Evolutionary conservation across 768 basidiomycete species (phyloP).

Genomic region (Xerocomus potaroensis): DNA sequence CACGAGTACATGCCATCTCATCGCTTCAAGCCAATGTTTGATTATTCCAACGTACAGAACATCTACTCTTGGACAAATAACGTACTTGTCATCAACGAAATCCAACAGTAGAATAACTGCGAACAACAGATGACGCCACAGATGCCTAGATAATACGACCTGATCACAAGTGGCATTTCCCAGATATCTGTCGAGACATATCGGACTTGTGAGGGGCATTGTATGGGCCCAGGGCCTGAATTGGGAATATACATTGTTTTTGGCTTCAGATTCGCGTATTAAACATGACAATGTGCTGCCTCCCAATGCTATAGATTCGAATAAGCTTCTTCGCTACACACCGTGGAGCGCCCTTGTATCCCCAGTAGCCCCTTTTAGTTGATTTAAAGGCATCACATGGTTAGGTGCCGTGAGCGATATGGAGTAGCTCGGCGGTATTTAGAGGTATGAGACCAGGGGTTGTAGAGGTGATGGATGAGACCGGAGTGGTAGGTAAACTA

Average conservation of each 20-base stretch:
- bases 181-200: background rate
- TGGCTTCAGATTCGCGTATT: slow-evolving; percentile 38
- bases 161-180: too few species aligned
- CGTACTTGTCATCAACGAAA: too few species aligned
- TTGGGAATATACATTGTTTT: too few species aligned
- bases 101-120: too few species aligned
- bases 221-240: background rate
- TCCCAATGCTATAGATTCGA: slow-evolving; percentile 69
- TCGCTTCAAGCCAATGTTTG: too few species aligned
- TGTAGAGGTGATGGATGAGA: slow-evolving; percentile 42
- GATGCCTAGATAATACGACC: too few species aligned
- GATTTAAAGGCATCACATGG: slow-evolving; percentile 56
- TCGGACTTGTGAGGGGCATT: background rate
- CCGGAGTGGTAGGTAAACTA: slow-evolving; percentile 54
- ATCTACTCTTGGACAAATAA: too few species aligned
- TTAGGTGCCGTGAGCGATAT: slow-evolving; percentile 52
- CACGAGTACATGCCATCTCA: too few species aligned
- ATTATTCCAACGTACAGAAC: too few species aligned
- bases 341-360: slow-evolving; percentile 64
- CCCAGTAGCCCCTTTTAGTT: slow-evolving; percentile 56
- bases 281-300: slow-evolving; percentile 74
- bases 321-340: slow-evolving; percentile 80
- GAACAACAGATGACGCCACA: too few species aligned
- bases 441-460: slow-evolving; percentile 54
- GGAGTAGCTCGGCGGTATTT: slow-evolving; percentile 63